Conservation (phyloP, 2,329 filamentous ascomycete species). For the Aspergillus sp. region DNA sequence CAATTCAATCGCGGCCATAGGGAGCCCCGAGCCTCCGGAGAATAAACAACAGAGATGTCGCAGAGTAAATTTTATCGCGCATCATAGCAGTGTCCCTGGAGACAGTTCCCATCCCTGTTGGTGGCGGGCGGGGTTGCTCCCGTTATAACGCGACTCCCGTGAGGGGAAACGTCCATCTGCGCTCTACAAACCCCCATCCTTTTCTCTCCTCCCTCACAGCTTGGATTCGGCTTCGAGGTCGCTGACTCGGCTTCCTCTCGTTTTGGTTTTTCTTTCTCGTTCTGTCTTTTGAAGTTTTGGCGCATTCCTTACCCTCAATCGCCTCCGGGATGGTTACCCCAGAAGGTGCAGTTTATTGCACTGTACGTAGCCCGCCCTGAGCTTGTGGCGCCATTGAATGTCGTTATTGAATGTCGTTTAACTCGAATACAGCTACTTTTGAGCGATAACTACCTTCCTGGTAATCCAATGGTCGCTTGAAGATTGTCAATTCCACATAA, state of each 20-base stretch:
- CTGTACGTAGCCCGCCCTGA: conserved; percentile 46
- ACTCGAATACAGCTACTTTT: conserved; percentile 69
- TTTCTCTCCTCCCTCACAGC: not conserved
- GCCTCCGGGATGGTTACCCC: conserved; percentile 38
- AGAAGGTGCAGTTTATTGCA: conserved; percentile 64
- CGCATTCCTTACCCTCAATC: conserved; percentile 3
- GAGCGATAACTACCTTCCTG: conserved; percentile 89
- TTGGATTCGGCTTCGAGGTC: not conserved
- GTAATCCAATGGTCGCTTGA: conserved; percentile 50
- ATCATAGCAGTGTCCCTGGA: not conserved
- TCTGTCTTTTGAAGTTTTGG: not conserved
- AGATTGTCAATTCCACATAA: not conserved
- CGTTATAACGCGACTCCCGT: conserved; percentile 14
- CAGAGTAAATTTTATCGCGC: conserved; percentile 1
- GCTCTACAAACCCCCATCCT: not conserved
- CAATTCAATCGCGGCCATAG: not conserved
- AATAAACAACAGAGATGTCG: conserved; percentile 1
- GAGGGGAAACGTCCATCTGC: conserved; percentile 11
- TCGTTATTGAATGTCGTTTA: conserved; percentile 5
- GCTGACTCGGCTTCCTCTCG: conserved; percentile 5
- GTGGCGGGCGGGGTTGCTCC: conserved; percentile 21
- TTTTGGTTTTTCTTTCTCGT: conserved; percentile 1
- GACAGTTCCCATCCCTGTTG: conserved; percentile 7
- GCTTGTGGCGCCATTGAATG: conserved; percentile 1
- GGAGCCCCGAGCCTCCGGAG: not conserved